Evolutionary conservation across 306 rosid genomes (phyloP), one percentile per base, ranked within the genome.

Genomic region (Senna siamea): DNA sequence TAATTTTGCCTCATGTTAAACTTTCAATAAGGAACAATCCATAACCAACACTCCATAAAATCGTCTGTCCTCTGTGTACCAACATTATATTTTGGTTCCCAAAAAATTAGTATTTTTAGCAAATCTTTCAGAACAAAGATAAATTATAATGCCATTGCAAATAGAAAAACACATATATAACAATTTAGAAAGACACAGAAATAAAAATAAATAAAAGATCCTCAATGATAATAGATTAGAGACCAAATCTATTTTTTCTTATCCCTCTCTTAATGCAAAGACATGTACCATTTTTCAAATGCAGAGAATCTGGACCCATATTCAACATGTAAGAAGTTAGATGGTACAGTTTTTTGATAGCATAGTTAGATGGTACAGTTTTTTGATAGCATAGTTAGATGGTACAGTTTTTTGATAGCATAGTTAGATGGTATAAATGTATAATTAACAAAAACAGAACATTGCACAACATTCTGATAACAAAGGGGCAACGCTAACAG

Each of bases 401-500:
- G 40, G 40, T 37, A 37, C 8, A 37, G 0, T 7, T 37, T 37
- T 37, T 37, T 5, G 3, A 37, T 37, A 37, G 40, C 40, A 37
- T 59, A 53, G 77, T 69, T 61, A 43, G 61, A 5, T 28, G 57
- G 30, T 66, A 56, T 13, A 7, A 26, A 26, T 26, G 30, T 26
- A 26, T 26, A 26, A 26, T 26, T 26, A 26, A 69, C 13, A 61
- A 43, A 65, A 48, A 63, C 26, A 51, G 5, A 67, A 76, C 35
- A 11, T 19, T 50, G 59, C 66, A 58, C 5, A 26, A 26, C 53
- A 32, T 68, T 67, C 37, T 41, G 74, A 52, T 43, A 17, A 43
- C 62, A 61, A 40, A 62, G 69, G 75, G 68, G 23, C 34, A 43
- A 75, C 11, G 55, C 30, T n/a, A 66, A 52, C 35, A 46, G 80